A percentile compares a stretch with the other conserved stretches of the same genome.
phyloP scores from a whole-genome alignment of 352 stramenopile genomes.

The Globisporangium nunn region DNA sequence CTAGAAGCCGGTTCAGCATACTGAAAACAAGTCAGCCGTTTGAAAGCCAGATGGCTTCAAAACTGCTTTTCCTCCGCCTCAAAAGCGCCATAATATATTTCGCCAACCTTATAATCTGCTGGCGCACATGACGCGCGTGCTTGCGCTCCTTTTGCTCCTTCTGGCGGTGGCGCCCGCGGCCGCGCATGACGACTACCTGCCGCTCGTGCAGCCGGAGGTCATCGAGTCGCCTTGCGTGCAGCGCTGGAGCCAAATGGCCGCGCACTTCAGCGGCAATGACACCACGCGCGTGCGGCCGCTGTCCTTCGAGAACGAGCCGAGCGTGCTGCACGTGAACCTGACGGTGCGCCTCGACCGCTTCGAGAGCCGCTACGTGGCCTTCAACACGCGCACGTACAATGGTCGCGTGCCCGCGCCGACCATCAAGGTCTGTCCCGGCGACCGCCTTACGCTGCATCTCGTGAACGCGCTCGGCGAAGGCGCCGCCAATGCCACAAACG shows the following conservation, averaged over 20 bases:
- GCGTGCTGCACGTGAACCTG: conserved; percentile 51
- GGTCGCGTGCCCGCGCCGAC: conserved; percentile 53
- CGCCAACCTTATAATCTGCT: no score
- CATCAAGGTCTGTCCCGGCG: conserved; percentile 67
- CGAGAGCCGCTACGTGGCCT: conserved; percentile 63
- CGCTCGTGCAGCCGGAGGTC: conserved; percentile 29
- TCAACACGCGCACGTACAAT: conserved; percentile 74
- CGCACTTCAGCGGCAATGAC: conserved; percentile 9
- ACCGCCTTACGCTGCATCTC: conserved; percentile 50
- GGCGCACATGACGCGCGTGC: not conserved
- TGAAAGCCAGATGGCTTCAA: not conserved
- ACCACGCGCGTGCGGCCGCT: conserved; percentile 18
- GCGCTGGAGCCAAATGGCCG: conserved; percentile 23
- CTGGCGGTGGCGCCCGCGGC: not conserved
- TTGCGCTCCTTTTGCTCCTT: no score
- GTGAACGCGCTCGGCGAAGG: conserved; percentile 45
- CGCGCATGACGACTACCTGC: conserved; percentile 33
- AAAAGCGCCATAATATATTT: not conserved
- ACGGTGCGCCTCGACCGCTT: conserved; percentile 49
- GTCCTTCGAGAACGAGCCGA: conserved; percentile 29
- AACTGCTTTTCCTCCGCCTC: no score
- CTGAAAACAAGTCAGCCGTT: no score
- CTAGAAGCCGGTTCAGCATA: no score
- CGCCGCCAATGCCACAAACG: conserved; percentile 51
- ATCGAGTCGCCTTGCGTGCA: conserved; percentile 40